Percentiles rank a stretch among this genome's conserved stretches.
Evolutionary conservation across 1,284 basidiomycete genomes (phyloP).

Genomic region (Ceratobasidium sp.): DNA sequence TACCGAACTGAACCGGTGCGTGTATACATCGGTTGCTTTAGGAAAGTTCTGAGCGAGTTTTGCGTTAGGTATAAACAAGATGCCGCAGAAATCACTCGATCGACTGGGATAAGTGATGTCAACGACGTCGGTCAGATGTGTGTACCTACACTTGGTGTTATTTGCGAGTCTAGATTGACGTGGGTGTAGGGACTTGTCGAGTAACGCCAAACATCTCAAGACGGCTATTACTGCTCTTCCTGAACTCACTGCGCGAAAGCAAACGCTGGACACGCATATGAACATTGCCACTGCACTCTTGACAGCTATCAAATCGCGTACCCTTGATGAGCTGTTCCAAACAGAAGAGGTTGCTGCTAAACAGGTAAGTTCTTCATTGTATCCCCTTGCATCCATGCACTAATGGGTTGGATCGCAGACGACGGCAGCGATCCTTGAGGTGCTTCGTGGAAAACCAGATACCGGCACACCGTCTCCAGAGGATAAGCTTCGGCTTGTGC

Average conservation of each 20-base stretch:
- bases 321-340: slow-evolving; percentile 96
- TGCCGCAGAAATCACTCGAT: slow-evolving; percentile 95
- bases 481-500: slow-evolving; percentile 93
- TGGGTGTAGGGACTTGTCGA: slow-evolving; percentile 80
- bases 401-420: slow-evolving; percentile 60
- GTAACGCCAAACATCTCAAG: slow-evolving; percentile 95
- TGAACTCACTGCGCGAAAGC: slow-evolving; percentile 95
- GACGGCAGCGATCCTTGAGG: slow-evolving; percentile 83
- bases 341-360: slow-evolving; percentile 91
- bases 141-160: slow-evolving; percentile 52
- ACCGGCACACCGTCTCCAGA: slow-evolving; percentile 66
- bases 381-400: background rate
- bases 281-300: slow-evolving; percentile 97
- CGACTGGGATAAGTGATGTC: slow-evolving; percentile 95
- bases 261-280: slow-evolving; percentile 98
- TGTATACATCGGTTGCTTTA: background rate
- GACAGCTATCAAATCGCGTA: slow-evolving; percentile 95
- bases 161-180: slow-evolving; percentile 1
- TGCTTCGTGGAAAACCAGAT: slow-evolving; percentile 62
- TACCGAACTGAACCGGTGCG: slow-evolving; percentile 78
- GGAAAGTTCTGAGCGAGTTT: background rate
- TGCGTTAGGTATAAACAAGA: slow-evolving; percentile 83
- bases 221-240: slow-evolving; percentile 98
- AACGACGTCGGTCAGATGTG: slow-evolving; percentile 95
- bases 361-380: slow-evolving; percentile 62